Percentiles rank a stretch among this genome's conserved stretches.
Evolutionary conservation across 192 early-diverging fungal species (phyloP).

Genomic region (Ramicandelaber brevisporus): DNA sequence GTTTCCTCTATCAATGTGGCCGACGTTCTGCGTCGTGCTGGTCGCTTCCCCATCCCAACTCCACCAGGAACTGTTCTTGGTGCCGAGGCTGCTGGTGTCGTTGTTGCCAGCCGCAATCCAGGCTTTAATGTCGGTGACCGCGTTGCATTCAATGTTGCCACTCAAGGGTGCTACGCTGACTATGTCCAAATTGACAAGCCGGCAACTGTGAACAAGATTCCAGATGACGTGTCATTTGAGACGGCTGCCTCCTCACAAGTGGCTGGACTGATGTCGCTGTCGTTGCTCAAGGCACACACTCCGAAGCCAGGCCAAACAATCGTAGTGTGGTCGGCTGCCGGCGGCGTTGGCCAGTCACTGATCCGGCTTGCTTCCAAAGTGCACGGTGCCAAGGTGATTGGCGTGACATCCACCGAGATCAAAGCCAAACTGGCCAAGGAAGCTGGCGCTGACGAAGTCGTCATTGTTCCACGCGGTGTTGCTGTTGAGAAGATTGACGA

Average conservation of each 20-base stretch:
- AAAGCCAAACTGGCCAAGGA: conserved; percentile 33
- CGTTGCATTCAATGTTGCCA: conserved; percentile 40
- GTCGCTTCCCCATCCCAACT: conserved; percentile 34
- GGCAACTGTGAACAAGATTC: conserved; percentile 14
- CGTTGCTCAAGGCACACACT: conserved; percentile 37
- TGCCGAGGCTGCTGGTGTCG: conserved; percentile 58
- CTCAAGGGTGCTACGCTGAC: conserved; percentile 46
- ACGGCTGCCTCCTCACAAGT: conserved; percentile 34
- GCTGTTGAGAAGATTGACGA: too few relatives aligned
- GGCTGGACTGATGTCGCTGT: conserved; percentile 61
- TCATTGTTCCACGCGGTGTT: too few relatives aligned
- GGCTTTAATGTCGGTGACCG: conserved; percentile 49
- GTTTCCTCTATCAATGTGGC: conserved; percentile 69
- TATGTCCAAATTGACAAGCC: conserved; percentile 26
- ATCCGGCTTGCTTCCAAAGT: conserved; percentile 48
- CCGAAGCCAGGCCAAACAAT: conserved; percentile 52
- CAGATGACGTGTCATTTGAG: conserved; percentile 21
- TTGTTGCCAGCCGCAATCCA: conserved; percentile 40
- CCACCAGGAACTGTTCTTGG: conserved; percentile 53
- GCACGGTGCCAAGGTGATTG: conserved; percentile 68
- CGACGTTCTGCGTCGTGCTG: conserved; percentile 68
- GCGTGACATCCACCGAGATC: conserved; percentile 41
- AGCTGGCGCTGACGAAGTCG: conserved; percentile 44
- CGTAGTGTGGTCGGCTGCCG: conserved; percentile 72
- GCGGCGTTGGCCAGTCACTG: conserved; percentile 60